Conservation (phyloP, 306 rosid species). For the Boehmeria nivea region DNA sequence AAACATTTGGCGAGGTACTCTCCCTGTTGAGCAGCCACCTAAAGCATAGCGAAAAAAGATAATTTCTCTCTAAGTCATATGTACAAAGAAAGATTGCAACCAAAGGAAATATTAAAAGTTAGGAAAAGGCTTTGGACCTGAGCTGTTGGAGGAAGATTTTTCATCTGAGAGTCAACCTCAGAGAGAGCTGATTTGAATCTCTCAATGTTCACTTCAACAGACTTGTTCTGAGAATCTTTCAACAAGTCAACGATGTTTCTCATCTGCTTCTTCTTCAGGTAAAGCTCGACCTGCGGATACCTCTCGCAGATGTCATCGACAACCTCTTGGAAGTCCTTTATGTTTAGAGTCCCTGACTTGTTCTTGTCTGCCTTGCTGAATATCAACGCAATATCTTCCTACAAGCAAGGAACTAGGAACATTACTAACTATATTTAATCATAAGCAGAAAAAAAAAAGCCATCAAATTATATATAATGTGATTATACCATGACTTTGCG, state of each 20-base stretch:
- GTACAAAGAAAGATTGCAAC: background rate
- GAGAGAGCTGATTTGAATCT: slow-evolving; percentile 73
- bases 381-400: slow-evolving; percentile 81
- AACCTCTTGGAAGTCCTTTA: slow-evolving; percentile 61
- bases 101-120: too few relatives aligned
- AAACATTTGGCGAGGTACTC: slow-evolving; percentile 74
- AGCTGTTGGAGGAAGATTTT: slow-evolving; percentile 88
- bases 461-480: background rate
- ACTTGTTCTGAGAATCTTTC: slow-evolving; percentile 47
- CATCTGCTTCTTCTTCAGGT: slow-evolving; percentile 76
- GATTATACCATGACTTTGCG: slow-evolving; percentile 76
- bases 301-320: slow-evolving; percentile 74
- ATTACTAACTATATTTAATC: background rate
- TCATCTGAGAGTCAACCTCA: slow-evolving; percentile 90
- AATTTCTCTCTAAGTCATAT: background rate
- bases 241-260: slow-evolving; percentile 53
- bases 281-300: slow-evolving; percentile 87
- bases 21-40: slow-evolving; percentile 98
- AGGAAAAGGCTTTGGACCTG: slow-evolving; percentile 52
- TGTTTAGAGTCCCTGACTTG: slow-evolving; percentile 74
- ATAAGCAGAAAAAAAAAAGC: background rate
- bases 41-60: background rate
- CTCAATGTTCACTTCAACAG: slow-evolving; percentile 64
- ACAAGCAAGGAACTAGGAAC: background rate
- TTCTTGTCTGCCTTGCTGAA: slow-evolving; percentile 73